Percentiles rank a stretch among this genome's conserved stretches.
Conservation (phyloP, 257 asterid genomes). For the Solanum chmielewskii region DNA sequence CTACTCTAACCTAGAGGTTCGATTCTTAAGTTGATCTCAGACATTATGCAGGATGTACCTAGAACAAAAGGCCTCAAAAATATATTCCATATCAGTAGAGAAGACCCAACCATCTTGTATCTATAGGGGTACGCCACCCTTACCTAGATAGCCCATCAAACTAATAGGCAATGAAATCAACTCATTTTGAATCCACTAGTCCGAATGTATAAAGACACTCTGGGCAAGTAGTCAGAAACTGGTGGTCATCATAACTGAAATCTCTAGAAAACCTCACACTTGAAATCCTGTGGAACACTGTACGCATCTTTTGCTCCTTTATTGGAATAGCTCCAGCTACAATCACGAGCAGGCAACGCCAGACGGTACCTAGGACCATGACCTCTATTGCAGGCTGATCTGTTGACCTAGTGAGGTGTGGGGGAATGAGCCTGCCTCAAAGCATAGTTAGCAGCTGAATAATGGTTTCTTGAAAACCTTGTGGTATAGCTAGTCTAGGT, state of each 20-base stretch:
- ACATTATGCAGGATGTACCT: no score
- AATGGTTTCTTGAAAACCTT: not conserved
- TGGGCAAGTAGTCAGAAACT: fast-evolving
- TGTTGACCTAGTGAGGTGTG: fast-evolving
- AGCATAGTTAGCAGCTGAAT: not conserved
- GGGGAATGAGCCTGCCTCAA: fast-evolving
- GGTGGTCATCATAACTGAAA: not conserved
- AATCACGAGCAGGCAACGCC: not conserved
- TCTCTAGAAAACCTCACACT: not conserved
- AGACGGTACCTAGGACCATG: fast-evolving
- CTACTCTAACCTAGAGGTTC: no score
- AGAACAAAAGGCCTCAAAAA: not conserved
- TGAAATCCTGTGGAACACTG: no score
- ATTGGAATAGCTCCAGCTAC: not conserved
- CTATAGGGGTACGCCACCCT: not conserved
- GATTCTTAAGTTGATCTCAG: no score
- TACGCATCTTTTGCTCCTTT: fast-evolving
- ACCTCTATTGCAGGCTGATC: fast-evolving
- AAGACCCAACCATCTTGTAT: not conserved
- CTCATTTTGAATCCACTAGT: no score
- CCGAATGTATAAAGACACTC: not conserved
- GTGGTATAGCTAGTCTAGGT: not conserved
- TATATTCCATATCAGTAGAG: not conserved
- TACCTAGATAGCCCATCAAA: not conserved
- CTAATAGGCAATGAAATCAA: no score